Evolutionary conservation across 1,139 yeast genomes (phyloP).

Genomic region (Meyerozyma smithsonii): DNA sequence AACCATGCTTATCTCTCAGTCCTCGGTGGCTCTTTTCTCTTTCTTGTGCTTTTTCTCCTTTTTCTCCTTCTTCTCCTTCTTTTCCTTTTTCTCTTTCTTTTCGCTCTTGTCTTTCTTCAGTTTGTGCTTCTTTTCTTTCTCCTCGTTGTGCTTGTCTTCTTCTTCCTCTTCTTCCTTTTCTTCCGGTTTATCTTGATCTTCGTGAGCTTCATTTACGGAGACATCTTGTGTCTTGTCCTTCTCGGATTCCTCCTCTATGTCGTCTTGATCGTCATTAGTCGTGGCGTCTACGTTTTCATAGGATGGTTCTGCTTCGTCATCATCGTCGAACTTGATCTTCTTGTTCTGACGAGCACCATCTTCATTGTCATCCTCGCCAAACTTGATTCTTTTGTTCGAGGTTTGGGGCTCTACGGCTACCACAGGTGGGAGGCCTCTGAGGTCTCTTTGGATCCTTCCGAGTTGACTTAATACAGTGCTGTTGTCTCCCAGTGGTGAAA

Average conservation of each 20-base stretch:
- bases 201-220: slow-evolving; percentile 2
- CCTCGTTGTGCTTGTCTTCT: slow-evolving; percentile 5
- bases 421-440: slow-evolving; percentile 69
- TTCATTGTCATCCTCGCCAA: slow-evolving; percentile 16
- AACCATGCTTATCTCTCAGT: slow-evolving; percentile 6
- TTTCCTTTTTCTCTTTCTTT: slow-evolving; percentile 26
- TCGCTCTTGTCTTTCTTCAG: slow-evolving; percentile 5
- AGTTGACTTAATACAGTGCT: slow-evolving; percentile 52
- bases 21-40: slow-evolving; percentile 12
- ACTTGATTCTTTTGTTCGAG: slow-evolving; percentile 23
- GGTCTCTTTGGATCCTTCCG: slow-evolving; percentile 62
- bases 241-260: neutral
- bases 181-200: slow-evolving; percentile 10
- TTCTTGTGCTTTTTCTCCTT: slow-evolving; percentile 13
- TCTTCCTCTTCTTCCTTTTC: slow-evolving; percentile 8
- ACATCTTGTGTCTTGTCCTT: neutral
- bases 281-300: neutral
- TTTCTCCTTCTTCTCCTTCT: slow-evolving; percentile 24
- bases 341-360: slow-evolving; percentile 14
- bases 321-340: slow-evolving; percentile 28
- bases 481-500: slow-evolving; percentile 19
- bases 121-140: slow-evolving; percentile 2
- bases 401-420: slow-evolving; percentile 15
- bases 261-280: no score
- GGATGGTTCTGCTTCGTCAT: slow-evolving; percentile 11